Evolutionary conservation across 2,329 filamentous ascomycete species (phyloP), one percentile per base, ranked within the genome.

Genomic region (Botrytis tulipae): DNA sequence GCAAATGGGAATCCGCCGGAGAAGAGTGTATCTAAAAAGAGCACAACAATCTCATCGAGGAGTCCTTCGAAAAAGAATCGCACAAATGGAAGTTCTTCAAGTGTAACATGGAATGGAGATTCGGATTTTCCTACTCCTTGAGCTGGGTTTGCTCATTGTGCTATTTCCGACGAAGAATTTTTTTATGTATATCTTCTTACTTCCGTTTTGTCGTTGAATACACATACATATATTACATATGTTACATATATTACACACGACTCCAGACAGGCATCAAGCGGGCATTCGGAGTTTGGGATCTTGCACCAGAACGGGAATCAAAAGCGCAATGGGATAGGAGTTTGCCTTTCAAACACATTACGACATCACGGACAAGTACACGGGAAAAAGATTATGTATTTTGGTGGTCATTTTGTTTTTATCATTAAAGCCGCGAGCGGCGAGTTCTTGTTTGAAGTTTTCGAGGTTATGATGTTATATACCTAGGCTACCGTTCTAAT

Each of bases 361-460:
- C 48, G 25, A 16, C 12, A 54, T 54, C 48, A 54, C 48, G 48
- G 25, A 54, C 25, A 54, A 54, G 48, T 25, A 54, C 48, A 54
- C 48, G 12, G 48, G 48, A n/a, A 51, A 51, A 6, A n/a, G 10
- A 54, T 14, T 10, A 20, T 44, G 18, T 60, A 42, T 57, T 70
- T 35, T 18, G 35, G 46, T 70, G n/a, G 54, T 51, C 57, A 60
- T 70, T 60, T 62, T 25, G 37, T 62, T 51, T 61, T 57, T 37
- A 29, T 70, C 20, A 25, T 46, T 70, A 54, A 54, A 54, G 48
- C 48, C 48, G 48, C 48, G 48, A 54, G 25, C 48, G 48, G 48
- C 48, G 3, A 54, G 25, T 54, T 54, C 25, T 54, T 51, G 48
- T 51, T 54, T 54, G 48, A 54, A n/a, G 25, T 54, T 42, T 70